phyloP scores from a whole-genome alignment of 805 yeast genomes.

The Lachancea waltii region DNA sequence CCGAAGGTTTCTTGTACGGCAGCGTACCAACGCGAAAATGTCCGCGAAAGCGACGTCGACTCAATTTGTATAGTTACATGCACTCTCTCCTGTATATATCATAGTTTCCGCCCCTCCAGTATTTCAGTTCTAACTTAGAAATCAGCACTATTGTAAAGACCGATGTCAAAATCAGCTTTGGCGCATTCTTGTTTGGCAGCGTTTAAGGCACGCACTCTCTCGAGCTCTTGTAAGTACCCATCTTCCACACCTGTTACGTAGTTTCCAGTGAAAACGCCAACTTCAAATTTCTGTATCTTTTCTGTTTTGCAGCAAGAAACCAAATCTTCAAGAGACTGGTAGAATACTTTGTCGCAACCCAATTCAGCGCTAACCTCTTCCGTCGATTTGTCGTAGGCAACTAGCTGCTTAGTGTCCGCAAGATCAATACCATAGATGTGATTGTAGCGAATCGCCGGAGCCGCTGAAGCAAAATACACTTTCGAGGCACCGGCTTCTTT shows the following conservation, averaged over 20 bases:
- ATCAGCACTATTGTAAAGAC: conserved; percentile 54
- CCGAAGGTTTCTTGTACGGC: background rate
- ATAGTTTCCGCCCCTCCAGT: too few relatives aligned
- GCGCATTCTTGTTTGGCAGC: conserved; percentile 52
- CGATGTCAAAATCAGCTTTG: conserved; percentile 73
- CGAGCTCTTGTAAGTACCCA: conserved; percentile 73
- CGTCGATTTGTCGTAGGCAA: conserved; percentile 74
- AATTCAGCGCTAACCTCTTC: conserved; percentile 68
- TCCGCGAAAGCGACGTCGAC: background rate
- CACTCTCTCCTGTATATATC: background rate
- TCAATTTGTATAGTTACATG: background rate
- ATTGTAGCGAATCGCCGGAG: conserved; percentile 95
- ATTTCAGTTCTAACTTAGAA: too few relatives aligned
- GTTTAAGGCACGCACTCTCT: conserved; percentile 73
- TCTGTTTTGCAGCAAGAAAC: conserved; percentile 64
- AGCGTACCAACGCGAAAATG: background rate
- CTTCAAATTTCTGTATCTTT: conserved; percentile 58
- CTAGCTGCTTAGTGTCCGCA: conserved; percentile 90
- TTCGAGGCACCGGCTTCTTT: conserved; percentile 93
- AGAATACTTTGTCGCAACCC: conserved; percentile 88
- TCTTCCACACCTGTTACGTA: conserved; percentile 94
- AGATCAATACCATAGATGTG: conserved; percentile 97
- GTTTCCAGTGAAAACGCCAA: conserved; percentile 92
- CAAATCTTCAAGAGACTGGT: conserved; percentile 79
- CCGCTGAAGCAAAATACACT: conserved; percentile 95